These are phyloP conservation scores for Penicillium vulpinum DNA, from an alignment of 2,329 filamentous ascomycete species.

Conservation along the genomic window DNA sequence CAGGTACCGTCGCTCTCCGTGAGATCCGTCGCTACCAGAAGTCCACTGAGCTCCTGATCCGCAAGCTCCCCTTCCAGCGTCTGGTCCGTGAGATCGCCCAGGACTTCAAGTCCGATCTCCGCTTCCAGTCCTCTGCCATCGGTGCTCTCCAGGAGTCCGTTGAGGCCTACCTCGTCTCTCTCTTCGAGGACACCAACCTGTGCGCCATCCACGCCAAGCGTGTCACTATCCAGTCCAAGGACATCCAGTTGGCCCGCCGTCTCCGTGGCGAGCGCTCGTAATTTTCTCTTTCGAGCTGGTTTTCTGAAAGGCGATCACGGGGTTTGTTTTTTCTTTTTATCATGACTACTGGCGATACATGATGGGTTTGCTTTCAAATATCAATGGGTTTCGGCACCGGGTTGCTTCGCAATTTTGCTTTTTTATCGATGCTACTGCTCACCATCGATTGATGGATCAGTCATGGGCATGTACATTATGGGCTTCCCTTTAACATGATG, in stretches of 20 bases:
- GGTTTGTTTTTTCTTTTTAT: conserved; percentile 40
- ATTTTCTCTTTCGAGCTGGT: conserved; percentile 29
- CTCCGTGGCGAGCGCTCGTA: conserved; percentile 92
- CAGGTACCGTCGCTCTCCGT: conserved; percentile 88
- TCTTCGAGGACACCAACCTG: conserved; percentile 97
- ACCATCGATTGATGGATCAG: conserved; percentile 30
- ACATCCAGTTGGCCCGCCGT: conserved; percentile 93
- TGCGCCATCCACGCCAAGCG: conserved; percentile 99
- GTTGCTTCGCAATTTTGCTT: conserved; percentile 36
- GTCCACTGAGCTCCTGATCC: conserved; percentile 91
- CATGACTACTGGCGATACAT: conserved; percentile 47
- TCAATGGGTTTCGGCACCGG: conserved; percentile 42
- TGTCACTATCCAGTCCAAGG: conserved; percentile 92
- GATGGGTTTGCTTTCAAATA: conserved; percentile 45
- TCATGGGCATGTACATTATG: conserved; percentile 42
- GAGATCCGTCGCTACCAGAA: conserved; percentile 99
- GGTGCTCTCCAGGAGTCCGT: conserved; percentile 97
- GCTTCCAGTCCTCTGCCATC: conserved; percentile 98
- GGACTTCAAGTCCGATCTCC: conserved; percentile 91
- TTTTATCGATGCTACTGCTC: conserved; percentile 34
- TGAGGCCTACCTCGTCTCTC: conserved; percentile 96
- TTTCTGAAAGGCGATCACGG: conserved; percentile 44
- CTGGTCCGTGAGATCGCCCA: conserved; percentile 95
- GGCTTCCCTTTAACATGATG: conserved; percentile 28
- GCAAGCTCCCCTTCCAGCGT: conserved; percentile 97